Conservation (phyloP, 208 protist genomes). For the Naegleria lovaniensis region DNA sequence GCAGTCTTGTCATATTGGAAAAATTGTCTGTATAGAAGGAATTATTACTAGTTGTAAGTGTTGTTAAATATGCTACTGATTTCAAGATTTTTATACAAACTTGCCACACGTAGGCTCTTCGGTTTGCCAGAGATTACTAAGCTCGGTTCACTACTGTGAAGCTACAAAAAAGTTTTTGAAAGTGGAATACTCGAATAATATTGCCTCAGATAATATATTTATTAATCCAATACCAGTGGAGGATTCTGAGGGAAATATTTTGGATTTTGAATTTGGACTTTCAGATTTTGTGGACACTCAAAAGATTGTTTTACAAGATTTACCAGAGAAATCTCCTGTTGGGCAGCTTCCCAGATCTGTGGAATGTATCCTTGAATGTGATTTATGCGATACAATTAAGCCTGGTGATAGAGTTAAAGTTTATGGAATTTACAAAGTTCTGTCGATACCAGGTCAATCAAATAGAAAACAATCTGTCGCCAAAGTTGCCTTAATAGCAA, state of each 20-base stretch:
- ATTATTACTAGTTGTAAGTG: not conserved
- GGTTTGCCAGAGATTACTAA: not conserved
- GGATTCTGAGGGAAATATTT: slow-evolving; percentile 86
- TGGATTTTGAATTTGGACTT: slow-evolving; percentile 94
- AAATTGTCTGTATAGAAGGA: not conserved
- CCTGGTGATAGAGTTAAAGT: slow-evolving; percentile 88
- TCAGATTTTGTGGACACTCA: slow-evolving; percentile 93
- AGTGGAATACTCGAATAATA: not conserved
- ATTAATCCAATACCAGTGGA: slow-evolving; percentile 53
- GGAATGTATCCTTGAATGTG: slow-evolving; percentile 89
- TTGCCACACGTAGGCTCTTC: not conserved
- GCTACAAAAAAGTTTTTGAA: not conserved
- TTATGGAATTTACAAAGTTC: slow-evolving; percentile 81
- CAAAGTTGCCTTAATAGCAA: slow-evolving; percentile 15
- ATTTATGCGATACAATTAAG: slow-evolving; percentile 93
- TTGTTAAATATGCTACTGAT: not conserved
- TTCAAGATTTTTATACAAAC: not conserved
- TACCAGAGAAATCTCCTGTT: slow-evolving; percentile 91
- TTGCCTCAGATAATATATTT: not conserved
- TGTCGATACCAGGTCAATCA: slow-evolving; percentile 34
- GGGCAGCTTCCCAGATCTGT: slow-evolving; percentile 95
- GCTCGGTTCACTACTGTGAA: not conserved
- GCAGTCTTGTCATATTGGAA: not conserved
- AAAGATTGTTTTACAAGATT: slow-evolving; percentile 90
- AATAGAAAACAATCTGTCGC: slow-evolving; percentile 35